Conservation (phyloP, 805 yeast species). For the Yamadazyma kitorensis region DNA sequence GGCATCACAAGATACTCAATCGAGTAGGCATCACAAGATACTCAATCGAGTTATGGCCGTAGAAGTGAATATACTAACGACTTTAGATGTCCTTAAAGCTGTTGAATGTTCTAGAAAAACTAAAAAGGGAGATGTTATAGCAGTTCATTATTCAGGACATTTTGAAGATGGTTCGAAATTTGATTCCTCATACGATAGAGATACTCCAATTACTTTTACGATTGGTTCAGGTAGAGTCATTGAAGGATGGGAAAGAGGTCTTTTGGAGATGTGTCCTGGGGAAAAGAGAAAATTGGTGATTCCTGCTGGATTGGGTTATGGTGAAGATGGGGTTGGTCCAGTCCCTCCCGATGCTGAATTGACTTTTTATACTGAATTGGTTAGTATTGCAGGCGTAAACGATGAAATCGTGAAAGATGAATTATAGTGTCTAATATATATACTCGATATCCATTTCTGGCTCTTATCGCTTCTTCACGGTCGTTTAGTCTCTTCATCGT, state of each 20-base stretch:
- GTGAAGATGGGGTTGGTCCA: slow-evolving; percentile 70
- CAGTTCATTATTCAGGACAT: slow-evolving; percentile 78
- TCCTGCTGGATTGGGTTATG: slow-evolving; percentile 79
- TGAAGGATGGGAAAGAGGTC: slow-evolving; percentile 88
- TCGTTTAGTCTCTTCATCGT: not conserved
- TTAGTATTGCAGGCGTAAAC: slow-evolving; percentile 37
- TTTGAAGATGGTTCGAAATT: slow-evolving; percentile 67
- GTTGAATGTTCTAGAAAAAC: slow-evolving; percentile 53
- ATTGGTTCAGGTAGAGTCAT: slow-evolving; percentile 81
- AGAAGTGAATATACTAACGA: not conserved
- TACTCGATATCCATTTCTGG: not conserved
- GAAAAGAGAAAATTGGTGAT: slow-evolving; percentile 77
- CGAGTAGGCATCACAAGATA: too few species aligned
- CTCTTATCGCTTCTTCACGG: not conserved
- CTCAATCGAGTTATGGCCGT: not conserved
- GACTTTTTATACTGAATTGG: slow-evolving; percentile 62
- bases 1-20: too few species aligned
- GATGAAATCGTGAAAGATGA: slow-evolving; percentile 14
- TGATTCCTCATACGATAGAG: slow-evolving; percentile 68
- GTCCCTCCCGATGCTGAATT: slow-evolving; percentile 77
- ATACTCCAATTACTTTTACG: slow-evolving; percentile 64
- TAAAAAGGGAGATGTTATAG: slow-evolving; percentile 60
- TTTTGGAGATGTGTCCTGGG: slow-evolving; percentile 76
- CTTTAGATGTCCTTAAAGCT: slow-evolving; percentile 4
- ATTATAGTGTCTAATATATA: slow-evolving; percentile 8